A percentile compares a stretch with the other conserved stretches of the same genome.
Conservation (phyloP, 1,284 basidiomycete genomes). For the Microbotryum silenes-acaulis region DNA sequence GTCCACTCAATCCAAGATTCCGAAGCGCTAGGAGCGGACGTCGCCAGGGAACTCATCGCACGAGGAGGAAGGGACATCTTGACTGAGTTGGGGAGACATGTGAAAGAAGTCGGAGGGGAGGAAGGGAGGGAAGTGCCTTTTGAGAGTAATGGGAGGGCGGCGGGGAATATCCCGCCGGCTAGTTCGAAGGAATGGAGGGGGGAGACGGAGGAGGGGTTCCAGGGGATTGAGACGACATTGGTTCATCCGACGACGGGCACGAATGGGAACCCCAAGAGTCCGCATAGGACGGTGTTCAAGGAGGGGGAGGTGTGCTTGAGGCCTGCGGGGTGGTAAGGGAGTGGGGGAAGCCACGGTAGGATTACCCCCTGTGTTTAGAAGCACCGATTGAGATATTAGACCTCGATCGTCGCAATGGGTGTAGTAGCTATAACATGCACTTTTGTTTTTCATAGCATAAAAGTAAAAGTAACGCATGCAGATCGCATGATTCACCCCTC, state of each 20-base stretch:
- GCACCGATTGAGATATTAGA: too few relatives aligned
- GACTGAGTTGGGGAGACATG: slow-evolving; percentile 64
- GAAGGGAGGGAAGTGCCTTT: slow-evolving; percentile 20
- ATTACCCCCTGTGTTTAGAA: too few relatives aligned
- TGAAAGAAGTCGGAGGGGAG: slow-evolving; percentile 44
- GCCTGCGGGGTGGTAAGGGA: slow-evolving; percentile 24
- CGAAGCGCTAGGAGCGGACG: slow-evolving; percentile 56
- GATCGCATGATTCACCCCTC: too few relatives aligned
- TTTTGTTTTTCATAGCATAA: too few relatives aligned
- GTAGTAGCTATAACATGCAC: too few relatives aligned
- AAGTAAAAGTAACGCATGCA: too few relatives aligned
- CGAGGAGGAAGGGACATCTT: slow-evolving; percentile 67
- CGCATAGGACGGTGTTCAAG: slow-evolving; percentile 22
- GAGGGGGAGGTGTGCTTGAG: slow-evolving; percentile 25
- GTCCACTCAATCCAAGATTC: slow-evolving; percentile 56
- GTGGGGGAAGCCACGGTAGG: too few relatives aligned
- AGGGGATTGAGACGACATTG: too few relatives aligned
- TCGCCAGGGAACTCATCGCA: slow-evolving; percentile 58
- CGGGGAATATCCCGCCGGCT: neutral
- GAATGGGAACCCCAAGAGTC: slow-evolving; percentile 15
- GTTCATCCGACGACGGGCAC: neutral
- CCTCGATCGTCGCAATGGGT: too few relatives aligned
- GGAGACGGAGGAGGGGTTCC: neutral
- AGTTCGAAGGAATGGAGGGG: neutral
- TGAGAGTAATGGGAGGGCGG: neutral